A percentile compares a stretch with the other conserved stretches of the same genome.
These are phyloP conservation scores for Glarea lozoyensis DNA, from an alignment of 495 filamentous ascomycete species.

Conservation along the genomic window DNA sequence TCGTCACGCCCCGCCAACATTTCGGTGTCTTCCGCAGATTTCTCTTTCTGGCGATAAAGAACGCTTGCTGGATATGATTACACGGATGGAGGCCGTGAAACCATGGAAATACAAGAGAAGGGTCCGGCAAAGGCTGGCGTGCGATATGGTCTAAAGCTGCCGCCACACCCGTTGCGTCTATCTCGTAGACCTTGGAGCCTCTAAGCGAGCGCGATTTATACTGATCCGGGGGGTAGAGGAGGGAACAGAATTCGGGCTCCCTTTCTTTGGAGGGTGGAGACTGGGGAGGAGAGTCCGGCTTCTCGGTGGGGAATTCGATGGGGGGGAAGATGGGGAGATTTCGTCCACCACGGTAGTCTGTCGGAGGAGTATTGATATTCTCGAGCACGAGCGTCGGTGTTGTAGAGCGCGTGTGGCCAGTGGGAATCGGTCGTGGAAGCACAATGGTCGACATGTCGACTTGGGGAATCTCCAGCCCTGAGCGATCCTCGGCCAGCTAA, in stretches of 20 bases:
- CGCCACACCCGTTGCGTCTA: constrained; percentile 58
- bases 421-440: constrained; percentile 39
- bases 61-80: constrained; percentile 80
- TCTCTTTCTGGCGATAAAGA: constrained; percentile 73
- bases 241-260: constrained; percentile 47
- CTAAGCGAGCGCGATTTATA: constrained; percentile 45
- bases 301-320: constrained; percentile 53
- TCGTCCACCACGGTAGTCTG: constrained; percentile 34
- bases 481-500: no score
- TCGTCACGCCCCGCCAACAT: constrained; percentile 71
- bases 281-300: constrained; percentile 56
- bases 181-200: constrained; percentile 57
- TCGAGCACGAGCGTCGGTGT: constrained; percentile 42
- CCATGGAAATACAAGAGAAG: constrained; percentile 89
- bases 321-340: constrained; percentile 80
- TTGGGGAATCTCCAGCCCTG: no score
- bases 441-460: constrained; percentile 45
- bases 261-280: constrained; percentile 48
- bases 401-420: constrained; percentile 32
- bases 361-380: constrained; percentile 48
- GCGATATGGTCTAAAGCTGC: constrained; percentile 67
- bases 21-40: constrained; percentile 62
- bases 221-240: constrained; percentile 65
- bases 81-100: constrained; percentile 86
- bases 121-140: constrained; percentile 72